Evolutionary conservation across 345 rosid genomes (phyloP).

Genomic region (Gossypioides kirkii): DNA sequence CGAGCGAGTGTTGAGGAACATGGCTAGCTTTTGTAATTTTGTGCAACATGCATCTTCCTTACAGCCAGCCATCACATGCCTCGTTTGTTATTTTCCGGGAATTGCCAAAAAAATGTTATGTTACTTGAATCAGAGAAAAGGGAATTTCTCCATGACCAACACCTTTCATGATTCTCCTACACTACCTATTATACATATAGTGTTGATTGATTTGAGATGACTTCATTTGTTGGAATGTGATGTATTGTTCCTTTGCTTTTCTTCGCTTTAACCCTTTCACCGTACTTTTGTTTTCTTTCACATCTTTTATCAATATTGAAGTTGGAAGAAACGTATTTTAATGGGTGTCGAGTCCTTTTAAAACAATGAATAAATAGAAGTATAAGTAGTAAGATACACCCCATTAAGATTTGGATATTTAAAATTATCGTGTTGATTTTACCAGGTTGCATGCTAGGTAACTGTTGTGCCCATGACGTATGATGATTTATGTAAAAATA

Average conservation of each 20-base stretch:
- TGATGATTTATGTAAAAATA: too few species aligned
- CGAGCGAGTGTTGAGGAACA: not conserved
- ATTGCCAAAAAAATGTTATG: not conserved
- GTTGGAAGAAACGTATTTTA: too few species aligned
- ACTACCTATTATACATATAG: not conserved
- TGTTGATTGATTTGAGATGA: not conserved
- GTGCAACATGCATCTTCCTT: slow-evolving; percentile 5
- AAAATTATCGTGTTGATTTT: too few species aligned
- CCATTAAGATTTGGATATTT: too few species aligned
- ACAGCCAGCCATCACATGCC: not conserved
- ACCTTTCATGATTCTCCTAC: not conserved
- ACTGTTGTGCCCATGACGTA: too few species aligned
- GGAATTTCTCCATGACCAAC: not conserved
- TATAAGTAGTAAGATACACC: too few species aligned
- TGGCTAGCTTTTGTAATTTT: not conserved
- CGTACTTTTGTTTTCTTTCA: not conserved
- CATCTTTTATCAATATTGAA: not conserved
- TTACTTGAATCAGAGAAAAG: not conserved
- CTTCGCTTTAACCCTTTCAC: not conserved
- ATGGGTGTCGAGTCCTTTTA: too few species aligned
- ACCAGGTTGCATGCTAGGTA: too few species aligned
- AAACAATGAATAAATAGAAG: too few species aligned
- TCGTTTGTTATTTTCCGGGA: not conserved
- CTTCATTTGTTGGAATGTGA: not conserved
- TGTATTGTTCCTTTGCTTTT: not conserved